phyloP scores from a whole-genome alignment of 805 yeast species.

The Candida multigemmis region DNA sequence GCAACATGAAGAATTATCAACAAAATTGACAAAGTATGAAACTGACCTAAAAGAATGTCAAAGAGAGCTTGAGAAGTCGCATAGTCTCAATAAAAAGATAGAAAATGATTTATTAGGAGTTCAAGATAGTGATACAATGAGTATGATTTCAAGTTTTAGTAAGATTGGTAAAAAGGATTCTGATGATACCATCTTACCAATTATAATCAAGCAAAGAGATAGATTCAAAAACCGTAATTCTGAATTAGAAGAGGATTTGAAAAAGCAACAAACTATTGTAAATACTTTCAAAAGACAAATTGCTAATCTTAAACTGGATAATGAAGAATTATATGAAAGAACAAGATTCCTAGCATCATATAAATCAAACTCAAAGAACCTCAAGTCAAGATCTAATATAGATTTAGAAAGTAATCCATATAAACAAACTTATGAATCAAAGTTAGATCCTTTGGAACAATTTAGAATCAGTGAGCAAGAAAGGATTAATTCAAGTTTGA shows the following conservation, averaged over 20 bases:
- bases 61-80: slow-evolving; percentile 32
- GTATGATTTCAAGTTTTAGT: slow-evolving; percentile 52
- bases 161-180: slow-evolving; percentile 8
- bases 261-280: slow-evolving; percentile 44
- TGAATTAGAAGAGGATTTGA: slow-evolving; percentile 76
- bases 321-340: slow-evolving; percentile 71
- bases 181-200: slow-evolving; percentile 56
- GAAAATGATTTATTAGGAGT: slow-evolving; percentile 66
- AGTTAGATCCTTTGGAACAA: slow-evolving; percentile 74
- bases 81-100: slow-evolving; percentile 45
- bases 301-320: slow-evolving; percentile 58
- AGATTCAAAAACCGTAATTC: slow-evolving; percentile 76
- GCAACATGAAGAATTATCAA: slow-evolving; percentile 38
- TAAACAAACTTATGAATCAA: slow-evolving; percentile 61
- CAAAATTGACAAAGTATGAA: slow-evolving; percentile 33
- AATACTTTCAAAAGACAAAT: slow-evolving; percentile 59
- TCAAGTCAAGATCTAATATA: slow-evolving; percentile 22
- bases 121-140: slow-evolving; percentile 52
- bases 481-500: slow-evolving; percentile 59
- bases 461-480: slow-evolving; percentile 73
- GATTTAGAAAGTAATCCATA: slow-evolving; percentile 53
- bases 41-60: slow-evolving; percentile 19
- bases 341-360: slow-evolving; percentile 57
- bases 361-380: slow-evolving; percentile 10
- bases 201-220: slow-evolving; percentile 91